Conservation (phyloP, 2,329 filamentous ascomycete genomes). For the Microdochium bolleyi region DNA sequence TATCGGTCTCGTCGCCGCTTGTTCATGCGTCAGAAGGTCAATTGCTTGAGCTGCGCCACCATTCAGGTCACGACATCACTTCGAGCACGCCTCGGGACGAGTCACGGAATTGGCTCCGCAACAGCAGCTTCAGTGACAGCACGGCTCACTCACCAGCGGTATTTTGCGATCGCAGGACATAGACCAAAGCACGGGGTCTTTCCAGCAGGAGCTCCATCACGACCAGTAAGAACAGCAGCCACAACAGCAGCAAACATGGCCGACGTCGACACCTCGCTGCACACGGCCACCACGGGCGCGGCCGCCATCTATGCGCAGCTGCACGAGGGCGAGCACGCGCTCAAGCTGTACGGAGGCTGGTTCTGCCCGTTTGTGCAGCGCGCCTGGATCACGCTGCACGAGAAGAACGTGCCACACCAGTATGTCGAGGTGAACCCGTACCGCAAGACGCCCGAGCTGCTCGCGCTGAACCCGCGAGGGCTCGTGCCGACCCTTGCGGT, state of each 20-base stretch:
- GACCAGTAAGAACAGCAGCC: too few species aligned
- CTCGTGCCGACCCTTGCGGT: slow-evolving; percentile 64
- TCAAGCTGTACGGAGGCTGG: slow-evolving; percentile 68
- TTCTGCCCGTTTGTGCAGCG: slow-evolving; percentile 68
- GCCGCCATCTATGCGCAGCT: slow-evolving; percentile 37
- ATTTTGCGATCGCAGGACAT: too few species aligned
- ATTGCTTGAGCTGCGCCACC: too few species aligned
- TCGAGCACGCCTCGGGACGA: too few species aligned
- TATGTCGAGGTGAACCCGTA: slow-evolving; percentile 76
- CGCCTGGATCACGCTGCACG: slow-evolving; percentile 63
- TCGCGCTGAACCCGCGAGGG: slow-evolving; percentile 66
- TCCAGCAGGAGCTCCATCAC: too few species aligned
- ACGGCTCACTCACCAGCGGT: too few species aligned
- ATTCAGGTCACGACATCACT: too few species aligned
- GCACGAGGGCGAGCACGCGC: slow-evolving; percentile 36
- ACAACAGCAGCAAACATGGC: slow-evolving; percentile 5
- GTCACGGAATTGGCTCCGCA: too few species aligned
- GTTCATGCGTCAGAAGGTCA: too few species aligned
- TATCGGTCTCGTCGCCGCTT: too few species aligned
- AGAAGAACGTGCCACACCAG: slow-evolving; percentile 67
- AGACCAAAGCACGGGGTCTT: too few species aligned
- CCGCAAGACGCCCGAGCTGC: slow-evolving; percentile 59
- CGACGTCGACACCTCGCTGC: slow-evolving; percentile 39
- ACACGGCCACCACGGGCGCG: slow-evolving; percentile 36
- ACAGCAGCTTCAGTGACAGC: too few species aligned